Percentiles rank a stretch among this genome's conserved stretches.
These are phyloP conservation scores for Zymoseptoria tritici DNA, from an alignment of 2,329 filamentous ascomycete genomes.

Conservation along the genomic window DNA sequence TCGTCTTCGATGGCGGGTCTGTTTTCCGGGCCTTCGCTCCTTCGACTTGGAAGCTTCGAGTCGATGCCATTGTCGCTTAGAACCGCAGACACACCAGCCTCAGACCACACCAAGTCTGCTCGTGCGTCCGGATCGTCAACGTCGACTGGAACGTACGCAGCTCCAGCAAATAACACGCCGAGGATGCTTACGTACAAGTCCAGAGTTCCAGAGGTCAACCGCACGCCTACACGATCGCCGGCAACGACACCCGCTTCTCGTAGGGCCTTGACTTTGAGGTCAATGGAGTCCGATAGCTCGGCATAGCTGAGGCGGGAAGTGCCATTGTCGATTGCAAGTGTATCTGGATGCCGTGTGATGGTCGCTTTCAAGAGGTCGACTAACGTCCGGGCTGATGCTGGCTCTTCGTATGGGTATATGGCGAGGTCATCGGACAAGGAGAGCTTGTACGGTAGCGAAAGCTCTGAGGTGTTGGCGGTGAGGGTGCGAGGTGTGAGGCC, in stretches of 20 bases:
- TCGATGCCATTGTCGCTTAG: constrained; percentile 2
- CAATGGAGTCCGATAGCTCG: not conserved
- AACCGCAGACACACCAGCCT: not conserved
- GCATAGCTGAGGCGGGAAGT: not conserved
- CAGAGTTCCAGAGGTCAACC: constrained; percentile 3
- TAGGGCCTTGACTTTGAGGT: not conserved
- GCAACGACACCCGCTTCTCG: constrained; percentile 1
- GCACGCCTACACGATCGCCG: not conserved
- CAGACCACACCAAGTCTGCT: not conserved
- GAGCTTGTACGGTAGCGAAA: not conserved
- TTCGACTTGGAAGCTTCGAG: not conserved
- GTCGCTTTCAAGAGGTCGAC: not conserved
- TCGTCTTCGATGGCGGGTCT: not conserved
- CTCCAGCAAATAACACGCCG: not conserved
- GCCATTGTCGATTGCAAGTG: not conserved
- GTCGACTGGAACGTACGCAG: not conserved
- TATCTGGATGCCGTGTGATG: not conserved
- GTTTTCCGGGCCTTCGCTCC: not conserved
- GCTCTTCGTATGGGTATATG: not conserved
- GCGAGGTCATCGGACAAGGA: not conserved
- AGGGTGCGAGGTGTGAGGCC: not conserved
- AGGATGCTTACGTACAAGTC: not conserved
- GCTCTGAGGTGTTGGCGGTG: not conserved
- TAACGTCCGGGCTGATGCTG: not conserved
- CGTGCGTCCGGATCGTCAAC: not conserved